These are phyloP conservation scores for Eucalyptus grandis DNA, from an alignment of 345 rosid species.

Conservation along the genomic window DNA sequence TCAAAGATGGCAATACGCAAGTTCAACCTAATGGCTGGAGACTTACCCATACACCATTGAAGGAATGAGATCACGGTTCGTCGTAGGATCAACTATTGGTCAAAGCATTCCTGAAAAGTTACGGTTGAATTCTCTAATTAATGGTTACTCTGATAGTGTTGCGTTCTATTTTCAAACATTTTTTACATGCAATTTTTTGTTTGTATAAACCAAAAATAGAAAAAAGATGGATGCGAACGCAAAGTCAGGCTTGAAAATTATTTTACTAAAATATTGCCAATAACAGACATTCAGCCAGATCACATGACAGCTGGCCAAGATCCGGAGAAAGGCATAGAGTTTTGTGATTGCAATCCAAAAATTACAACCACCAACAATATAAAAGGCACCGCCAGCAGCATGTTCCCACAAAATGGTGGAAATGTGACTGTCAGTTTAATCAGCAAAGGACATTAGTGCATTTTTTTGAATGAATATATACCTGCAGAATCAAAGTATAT, in stretches of 20 bases:
- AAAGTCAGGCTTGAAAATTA: neutral
- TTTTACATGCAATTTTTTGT: neutral
- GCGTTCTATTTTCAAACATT: neutral
- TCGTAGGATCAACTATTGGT: constrained; percentile 70
- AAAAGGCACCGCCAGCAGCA: neutral
- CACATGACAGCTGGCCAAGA: neutral
- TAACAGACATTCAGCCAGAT: neutral
- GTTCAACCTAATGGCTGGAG: neutral
- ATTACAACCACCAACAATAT: neutral
- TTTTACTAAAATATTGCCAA: neutral
- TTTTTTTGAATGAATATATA: neutral
- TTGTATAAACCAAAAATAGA: neutral
- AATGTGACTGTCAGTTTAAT: neutral
- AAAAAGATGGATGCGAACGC: neutral
- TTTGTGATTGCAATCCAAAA: neutral
- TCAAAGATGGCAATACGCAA: neutral
- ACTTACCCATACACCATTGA: constrained; percentile 91
- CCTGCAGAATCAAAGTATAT: neutral
- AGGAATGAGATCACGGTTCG: constrained; percentile 78
- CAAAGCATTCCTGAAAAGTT: constrained; percentile 61
- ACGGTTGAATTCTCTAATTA: neutral
- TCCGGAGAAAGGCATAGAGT: neutral
- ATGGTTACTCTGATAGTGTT: neutral
- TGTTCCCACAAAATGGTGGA: neutral
- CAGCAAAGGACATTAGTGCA: neutral